Evolutionary conservation across 2,329 filamentous ascomycete species (phyloP).

Genomic region (Mollisia scopiformis): DNA sequence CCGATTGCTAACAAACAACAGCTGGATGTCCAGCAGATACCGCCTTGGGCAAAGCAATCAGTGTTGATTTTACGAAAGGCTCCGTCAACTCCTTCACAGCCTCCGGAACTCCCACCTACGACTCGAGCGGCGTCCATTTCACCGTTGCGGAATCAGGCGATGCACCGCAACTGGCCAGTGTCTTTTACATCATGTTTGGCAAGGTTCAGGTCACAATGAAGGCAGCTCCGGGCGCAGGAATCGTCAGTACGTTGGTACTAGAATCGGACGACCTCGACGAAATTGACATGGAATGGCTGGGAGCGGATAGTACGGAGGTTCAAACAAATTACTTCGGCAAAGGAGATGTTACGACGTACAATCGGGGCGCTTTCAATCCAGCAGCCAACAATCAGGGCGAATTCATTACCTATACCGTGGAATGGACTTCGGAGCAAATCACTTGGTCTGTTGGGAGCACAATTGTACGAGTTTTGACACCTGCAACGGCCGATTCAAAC

Average conservation of each 20-base stretch:
- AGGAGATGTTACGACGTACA: slow-evolving; percentile 81
- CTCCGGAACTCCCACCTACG: slow-evolving; percentile 73
- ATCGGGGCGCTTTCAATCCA: slow-evolving; percentile 81
- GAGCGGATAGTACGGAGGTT: slow-evolving; percentile 74
- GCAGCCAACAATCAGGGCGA: slow-evolving; percentile 68
- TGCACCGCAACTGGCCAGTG: slow-evolving; percentile 80
- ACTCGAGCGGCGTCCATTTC: slow-evolving; percentile 76
- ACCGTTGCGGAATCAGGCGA: slow-evolving; percentile 79
- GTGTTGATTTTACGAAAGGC: slow-evolving; percentile 81
- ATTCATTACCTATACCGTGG: slow-evolving; percentile 86
- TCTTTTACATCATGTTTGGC: slow-evolving; percentile 99
- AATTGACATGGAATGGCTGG: slow-evolving; percentile 97
- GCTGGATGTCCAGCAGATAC: slow-evolving; percentile 74
- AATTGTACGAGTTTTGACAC: slow-evolving; percentile 75
- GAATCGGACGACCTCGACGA: slow-evolving; percentile 93
- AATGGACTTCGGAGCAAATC: slow-evolving; percentile 87
- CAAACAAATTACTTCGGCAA: slow-evolving; percentile 98
- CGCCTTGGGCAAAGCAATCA: slow-evolving; percentile 80
- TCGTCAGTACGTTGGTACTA: slow-evolving; percentile 90
- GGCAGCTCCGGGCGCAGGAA: slow-evolving; percentile 84
- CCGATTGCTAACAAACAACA: slow-evolving; percentile 27
- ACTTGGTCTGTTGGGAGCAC: slow-evolving; percentile 83
- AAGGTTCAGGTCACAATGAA: slow-evolving; percentile 85
- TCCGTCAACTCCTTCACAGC: slow-evolving; percentile 77
- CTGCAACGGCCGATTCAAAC: slow-evolving; percentile 65